Evolutionary conservation across 1,284 basidiomycete species (phyloP), one percentile per base, ranked within the genome.

Genomic region (Ganoderma sp.): DNA sequence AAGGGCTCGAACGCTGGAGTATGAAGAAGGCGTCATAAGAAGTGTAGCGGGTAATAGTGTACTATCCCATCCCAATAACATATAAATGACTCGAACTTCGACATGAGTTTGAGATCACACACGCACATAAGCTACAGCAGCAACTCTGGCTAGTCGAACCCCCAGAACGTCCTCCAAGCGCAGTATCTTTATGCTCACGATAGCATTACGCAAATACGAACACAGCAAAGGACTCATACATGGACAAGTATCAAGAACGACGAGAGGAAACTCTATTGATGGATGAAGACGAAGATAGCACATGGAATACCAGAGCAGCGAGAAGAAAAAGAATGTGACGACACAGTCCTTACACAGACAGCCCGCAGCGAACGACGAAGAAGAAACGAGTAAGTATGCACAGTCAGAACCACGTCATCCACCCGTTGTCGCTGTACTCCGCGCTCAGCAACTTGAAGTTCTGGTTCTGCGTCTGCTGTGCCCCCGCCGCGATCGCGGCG

Each of bases 381-480:
- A 50, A 45, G 19, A 48, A 22, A 48, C 7, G 22, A 52, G 25
- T 32, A 28, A 54, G 14, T 32, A 54, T 15, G 50, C 15, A n/a
- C 17, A 28, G 37, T 64, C 70, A 79, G 63, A 76, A 73, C 77
- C 77, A 79, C 65, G 73, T 76, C 78, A 79, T 78, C 76, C 77
- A 79, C 56, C 71, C 69, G 66, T 73, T 75, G 48, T 78, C 78
- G 61, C 71, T 72, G 63, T 77, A 77, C 62, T 77, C 77, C 37
- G 73, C 61, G 43, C 73, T 74, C 32, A 77, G 66, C 67, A 69
- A 70, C 66, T 71, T 71, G 45, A 73, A 63, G 64, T 68, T 70
- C 63, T 69, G 69, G 8, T 25, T 52, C 48, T 48, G 45, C 9
- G 48, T 22, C 22, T 52, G 68, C 64, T 60, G 62, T 25, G 54